Percentiles rank a stretch among this genome's conserved stretches.
Evolutionary conservation across 495 filamentous ascomycete genomes (phyloP).

Genomic region (Daldinia loculata): DNA sequence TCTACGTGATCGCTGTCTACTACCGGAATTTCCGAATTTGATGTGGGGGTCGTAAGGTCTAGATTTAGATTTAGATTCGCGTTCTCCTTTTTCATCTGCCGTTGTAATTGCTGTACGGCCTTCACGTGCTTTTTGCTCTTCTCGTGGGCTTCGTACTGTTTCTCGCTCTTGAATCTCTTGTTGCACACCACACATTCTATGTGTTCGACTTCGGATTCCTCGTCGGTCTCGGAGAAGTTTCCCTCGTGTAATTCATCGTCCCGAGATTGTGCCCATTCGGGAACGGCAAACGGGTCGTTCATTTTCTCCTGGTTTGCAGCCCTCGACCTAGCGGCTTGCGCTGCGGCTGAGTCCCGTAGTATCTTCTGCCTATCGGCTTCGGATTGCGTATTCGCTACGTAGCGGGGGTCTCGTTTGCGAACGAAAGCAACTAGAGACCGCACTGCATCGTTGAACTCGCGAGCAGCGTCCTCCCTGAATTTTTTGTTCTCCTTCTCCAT

Average conservation of each 20-base stretch:
- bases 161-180: slow-evolving; percentile 93
- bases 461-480: slow-evolving; percentile 79
- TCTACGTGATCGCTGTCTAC: slow-evolving; percentile 11
- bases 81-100: slow-evolving; percentile 85
- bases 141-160: slow-evolving; percentile 92
- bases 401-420: slow-evolving; percentile 91
- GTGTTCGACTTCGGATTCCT: slow-evolving; percentile 67
- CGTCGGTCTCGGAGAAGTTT: slow-evolving; percentile 57
- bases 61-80: slow-evolving; percentile 67
- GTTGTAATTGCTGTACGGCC: slow-evolving; percentile 77
- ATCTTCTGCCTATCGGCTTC: slow-evolving; percentile 82
- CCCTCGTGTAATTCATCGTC: slow-evolving; percentile 53
- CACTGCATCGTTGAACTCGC: slow-evolving; percentile 95
- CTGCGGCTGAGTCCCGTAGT: slow-evolving; percentile 78
- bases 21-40: background rate
- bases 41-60: slow-evolving; percentile 32
- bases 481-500: slow-evolving; percentile 97
- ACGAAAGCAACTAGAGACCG: slow-evolving; percentile 84
- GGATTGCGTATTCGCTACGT: slow-evolving; percentile 69
- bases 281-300: slow-evolving; percentile 66
- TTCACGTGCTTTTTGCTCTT: slow-evolving; percentile 95
- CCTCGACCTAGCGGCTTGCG: slow-evolving; percentile 84
- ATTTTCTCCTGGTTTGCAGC: slow-evolving; percentile 82
- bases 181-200: slow-evolving; percentile 92
- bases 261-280: slow-evolving; percentile 78